Conservation (phyloP, 371 early-diverging fungal genomes). For the Rhizopus stolonifer region DNA sequence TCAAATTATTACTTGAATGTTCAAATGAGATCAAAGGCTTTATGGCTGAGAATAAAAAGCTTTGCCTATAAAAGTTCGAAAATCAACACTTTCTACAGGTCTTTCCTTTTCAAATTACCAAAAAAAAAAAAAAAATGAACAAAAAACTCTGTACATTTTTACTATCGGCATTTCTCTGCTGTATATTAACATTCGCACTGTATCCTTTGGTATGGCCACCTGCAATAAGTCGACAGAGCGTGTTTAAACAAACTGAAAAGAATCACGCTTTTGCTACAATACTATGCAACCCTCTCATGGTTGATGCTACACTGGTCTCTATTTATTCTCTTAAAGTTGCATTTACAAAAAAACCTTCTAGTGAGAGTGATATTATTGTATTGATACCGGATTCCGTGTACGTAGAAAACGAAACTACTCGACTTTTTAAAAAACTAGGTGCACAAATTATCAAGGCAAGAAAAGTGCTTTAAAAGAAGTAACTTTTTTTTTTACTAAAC, state of each 20-base stretch:
- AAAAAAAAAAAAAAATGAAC: constrained; percentile 13
- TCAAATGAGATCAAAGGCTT: no score
- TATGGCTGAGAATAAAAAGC: no score
- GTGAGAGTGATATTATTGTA: constrained; percentile 17
- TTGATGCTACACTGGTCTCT: constrained; percentile 26
- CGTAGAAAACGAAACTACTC: not conserved
- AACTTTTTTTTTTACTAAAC: not conserved
- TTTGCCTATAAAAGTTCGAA: no score
- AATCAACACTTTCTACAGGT: not conserved
- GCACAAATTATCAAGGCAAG: constrained; percentile 15
- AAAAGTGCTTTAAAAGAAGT: not conserved
- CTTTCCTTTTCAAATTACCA: not conserved
- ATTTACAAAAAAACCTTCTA: constrained; percentile 10
- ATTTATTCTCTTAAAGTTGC: constrained; percentile 25
- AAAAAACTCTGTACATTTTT: constrained; percentile 17
- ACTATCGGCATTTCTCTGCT: constrained; percentile 4
- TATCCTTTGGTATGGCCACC: constrained; percentile 10
- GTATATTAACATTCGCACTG: constrained; percentile 14
- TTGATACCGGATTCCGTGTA: constrained; percentile 20
- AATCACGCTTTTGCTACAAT: constrained; percentile 23
- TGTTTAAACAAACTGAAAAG: constrained; percentile 4
- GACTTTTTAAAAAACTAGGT: constrained; percentile 12
- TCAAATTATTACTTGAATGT: no score
- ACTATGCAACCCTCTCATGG: constrained; percentile 17
- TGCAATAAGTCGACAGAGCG: not conserved